phyloP scores from a whole-genome alignment of 768 basidiomycete genomes.

The Hericium rajendrae region DNA sequence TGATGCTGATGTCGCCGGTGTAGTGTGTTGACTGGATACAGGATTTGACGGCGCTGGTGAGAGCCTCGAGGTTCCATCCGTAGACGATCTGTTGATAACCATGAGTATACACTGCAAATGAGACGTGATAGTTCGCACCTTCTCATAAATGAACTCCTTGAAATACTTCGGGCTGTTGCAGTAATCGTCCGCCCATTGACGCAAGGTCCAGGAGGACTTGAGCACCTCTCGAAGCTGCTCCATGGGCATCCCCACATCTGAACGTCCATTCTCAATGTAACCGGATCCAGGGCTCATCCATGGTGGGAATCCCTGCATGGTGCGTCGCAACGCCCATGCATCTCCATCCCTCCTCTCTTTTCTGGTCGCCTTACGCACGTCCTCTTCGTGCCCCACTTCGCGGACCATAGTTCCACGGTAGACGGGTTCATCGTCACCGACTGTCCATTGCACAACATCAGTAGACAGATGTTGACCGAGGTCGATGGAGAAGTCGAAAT shows the following conservation, averaged over 20 bases:
- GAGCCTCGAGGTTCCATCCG: conserved; percentile 43
- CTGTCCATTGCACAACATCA: conserved; percentile 43
- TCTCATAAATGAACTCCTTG: conserved; percentile 72
- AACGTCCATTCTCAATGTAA: not conserved
- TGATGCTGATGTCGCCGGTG: conserved; percentile 36
- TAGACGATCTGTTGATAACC: conserved; percentile 35
- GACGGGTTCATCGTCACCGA: conserved; percentile 52
- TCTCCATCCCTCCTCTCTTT: conserved; percentile 34
- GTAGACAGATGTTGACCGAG: conserved; percentile 32
- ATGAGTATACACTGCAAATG: conserved; percentile 16
- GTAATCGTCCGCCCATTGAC: conserved; percentile 75
- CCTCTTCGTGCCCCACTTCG: conserved; percentile 37
- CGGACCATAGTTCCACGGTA: conserved; percentile 54
- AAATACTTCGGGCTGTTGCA: conserved; percentile 59
- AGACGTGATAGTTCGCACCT: conserved; percentile 30
- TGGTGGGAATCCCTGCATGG: conserved; percentile 40
- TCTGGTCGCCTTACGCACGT: conserved; percentile 30
- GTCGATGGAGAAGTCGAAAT: conserved; percentile 64
- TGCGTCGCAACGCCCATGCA: conserved; percentile 36
- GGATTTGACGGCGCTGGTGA: conserved; percentile 29
- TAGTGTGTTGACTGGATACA: conserved; percentile 32
- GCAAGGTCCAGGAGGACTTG: conserved; percentile 15
- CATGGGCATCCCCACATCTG: not conserved
- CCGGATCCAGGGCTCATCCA: conserved; percentile 26
- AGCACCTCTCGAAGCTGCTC: conserved; percentile 9